Evolutionary conservation across 2,329 filamentous ascomycete species (phyloP).

Genomic region (Fonsecaea pugnacius): DNA sequence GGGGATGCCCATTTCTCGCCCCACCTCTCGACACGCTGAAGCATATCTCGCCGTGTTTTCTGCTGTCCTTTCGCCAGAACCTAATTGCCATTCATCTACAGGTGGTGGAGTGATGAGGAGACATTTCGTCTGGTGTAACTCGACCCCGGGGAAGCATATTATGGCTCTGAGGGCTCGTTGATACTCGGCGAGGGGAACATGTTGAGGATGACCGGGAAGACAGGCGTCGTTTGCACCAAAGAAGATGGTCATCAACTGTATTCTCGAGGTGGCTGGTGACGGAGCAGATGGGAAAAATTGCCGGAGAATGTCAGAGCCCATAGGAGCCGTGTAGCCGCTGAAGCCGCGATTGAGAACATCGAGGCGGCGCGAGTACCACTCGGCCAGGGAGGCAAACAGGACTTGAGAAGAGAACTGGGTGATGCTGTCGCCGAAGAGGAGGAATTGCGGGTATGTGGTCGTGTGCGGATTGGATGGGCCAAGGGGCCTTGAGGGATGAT

Average conservation of each 20-base stretch:
- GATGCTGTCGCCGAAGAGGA: conserved; percentile 90
- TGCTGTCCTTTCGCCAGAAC: conserved; percentile 61
- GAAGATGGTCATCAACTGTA: conserved; percentile 63
- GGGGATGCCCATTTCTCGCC: conserved; percentile 58
- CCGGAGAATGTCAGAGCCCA: conserved; percentile 25
- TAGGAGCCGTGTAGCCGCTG: conserved; percentile 51
- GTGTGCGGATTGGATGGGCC: conserved; percentile 47
- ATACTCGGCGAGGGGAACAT: conserved; percentile 77
- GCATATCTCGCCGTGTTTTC: conserved; percentile 67
- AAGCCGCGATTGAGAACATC: conserved; percentile 90
- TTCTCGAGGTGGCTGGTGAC: conserved; percentile 9
- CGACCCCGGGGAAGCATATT: conserved; percentile 70
- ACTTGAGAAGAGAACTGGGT: conserved; percentile 67
- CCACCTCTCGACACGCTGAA: conserved; percentile 67
- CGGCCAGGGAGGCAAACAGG: conserved; percentile 28
- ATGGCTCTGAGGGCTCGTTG: conserved; percentile 73
- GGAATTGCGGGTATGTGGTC: conserved; percentile 67
- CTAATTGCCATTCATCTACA: conserved; percentile 72
- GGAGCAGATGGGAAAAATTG: conserved; percentile 28
- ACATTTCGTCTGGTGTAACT: conserved; percentile 74
- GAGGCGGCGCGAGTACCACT: conserved; percentile 68
- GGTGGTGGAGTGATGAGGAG: conserved; percentile 79
- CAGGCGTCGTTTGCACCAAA: conserved; percentile 91
- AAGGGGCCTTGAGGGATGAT: background rate
- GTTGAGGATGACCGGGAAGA: conserved; percentile 69